These are phyloP conservation scores for Chenopodium quinoa DNA, from an alignment of 148 eudicot genomes.

Conservation along the genomic window DNA sequence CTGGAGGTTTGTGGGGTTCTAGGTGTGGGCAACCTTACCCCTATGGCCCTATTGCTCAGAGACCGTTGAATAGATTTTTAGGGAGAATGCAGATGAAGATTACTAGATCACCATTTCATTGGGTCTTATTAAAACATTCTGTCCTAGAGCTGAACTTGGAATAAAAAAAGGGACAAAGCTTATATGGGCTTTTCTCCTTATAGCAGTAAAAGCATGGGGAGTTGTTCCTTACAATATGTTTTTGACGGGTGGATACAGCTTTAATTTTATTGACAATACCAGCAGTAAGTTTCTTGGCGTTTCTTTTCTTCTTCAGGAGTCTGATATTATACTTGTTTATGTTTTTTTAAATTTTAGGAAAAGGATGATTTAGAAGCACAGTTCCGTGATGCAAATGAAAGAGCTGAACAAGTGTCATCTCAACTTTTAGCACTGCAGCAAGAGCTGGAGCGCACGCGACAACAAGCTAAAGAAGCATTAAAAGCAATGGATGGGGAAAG, in stretches of 20 bases:
- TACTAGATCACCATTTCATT: neutral
- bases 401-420: slow-evolving; percentile 64
- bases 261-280: neutral
- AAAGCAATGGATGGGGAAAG: slow-evolving; percentile 87
- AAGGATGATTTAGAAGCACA: slow-evolving; percentile 89
- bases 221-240: neutral
- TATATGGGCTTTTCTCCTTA: neutral
- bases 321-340: slow-evolving; percentile 8
- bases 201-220: neutral
- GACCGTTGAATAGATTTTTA: neutral
- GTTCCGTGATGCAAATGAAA: slow-evolving; percentile 72
- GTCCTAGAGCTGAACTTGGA: neutral
- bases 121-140: neutral
- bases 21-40: neutral
- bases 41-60: neutral
- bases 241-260: neutral
- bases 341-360: slow-evolving; percentile 48
- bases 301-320: neutral
- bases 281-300: neutral
- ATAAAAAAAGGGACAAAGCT: too few species aligned
- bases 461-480: slow-evolving; percentile 89
- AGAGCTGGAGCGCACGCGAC: slow-evolving; percentile 89
- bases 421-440: slow-evolving; percentile 73
- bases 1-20: neutral
- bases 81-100: neutral